phyloP scores from a whole-genome alignment of 495 filamentous ascomycete species.

The Aspergillus biplanus region DNA sequence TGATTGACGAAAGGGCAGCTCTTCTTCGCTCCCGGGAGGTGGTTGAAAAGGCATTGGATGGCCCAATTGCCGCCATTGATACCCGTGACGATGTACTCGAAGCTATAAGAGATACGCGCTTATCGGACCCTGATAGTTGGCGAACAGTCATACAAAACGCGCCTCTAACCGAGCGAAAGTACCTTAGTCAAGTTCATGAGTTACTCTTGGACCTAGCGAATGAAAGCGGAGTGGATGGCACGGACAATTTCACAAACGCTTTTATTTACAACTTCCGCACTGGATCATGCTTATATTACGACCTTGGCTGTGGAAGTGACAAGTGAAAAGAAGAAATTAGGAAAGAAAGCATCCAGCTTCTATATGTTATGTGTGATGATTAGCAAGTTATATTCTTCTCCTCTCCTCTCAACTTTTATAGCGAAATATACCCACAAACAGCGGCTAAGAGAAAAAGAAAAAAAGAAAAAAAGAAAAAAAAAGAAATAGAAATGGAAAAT shows the following conservation, averaged over 20 bases:
- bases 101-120: constrained; percentile 69
- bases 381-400: constrained; percentile 15
- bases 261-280: constrained; percentile 85
- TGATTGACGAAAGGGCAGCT: constrained; percentile 43
- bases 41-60: constrained; percentile 66
- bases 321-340: constrained; percentile 24
- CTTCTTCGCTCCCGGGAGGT: constrained; percentile 64
- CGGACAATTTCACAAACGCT: constrained; percentile 60
- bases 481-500: background rate
- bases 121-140: constrained; percentile 88
- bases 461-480: constrained; percentile 15
- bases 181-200: constrained; percentile 84
- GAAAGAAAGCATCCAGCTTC: background rate
- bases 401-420: constrained; percentile 35
- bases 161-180: constrained; percentile 77
- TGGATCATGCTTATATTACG: constrained; percentile 74
- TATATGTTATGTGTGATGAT: constrained; percentile 19
- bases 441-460: constrained; percentile 7
- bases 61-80: constrained; percentile 87
- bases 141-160: constrained; percentile 77
- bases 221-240: constrained; percentile 49
- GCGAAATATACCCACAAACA: constrained; percentile 38
- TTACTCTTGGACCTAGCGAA: constrained; percentile 66
- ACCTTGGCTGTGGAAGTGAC: constrained; percentile 52
- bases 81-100: constrained; percentile 86